Evolutionary conservation across 2,329 filamentous ascomycete species (phyloP).

Genomic region (Aspergillus glaucus): DNA sequence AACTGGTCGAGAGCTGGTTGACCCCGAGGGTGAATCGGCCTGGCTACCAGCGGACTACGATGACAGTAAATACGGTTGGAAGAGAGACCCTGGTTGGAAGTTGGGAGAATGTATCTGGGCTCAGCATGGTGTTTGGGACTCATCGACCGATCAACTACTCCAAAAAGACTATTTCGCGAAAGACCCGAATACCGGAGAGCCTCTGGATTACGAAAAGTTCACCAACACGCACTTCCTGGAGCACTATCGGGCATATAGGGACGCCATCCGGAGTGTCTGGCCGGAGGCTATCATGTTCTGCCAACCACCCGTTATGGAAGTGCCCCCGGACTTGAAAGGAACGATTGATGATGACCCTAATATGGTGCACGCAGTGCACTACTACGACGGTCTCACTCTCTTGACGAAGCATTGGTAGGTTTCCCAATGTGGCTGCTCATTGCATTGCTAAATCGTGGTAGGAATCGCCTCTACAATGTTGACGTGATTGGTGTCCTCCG

Average conservation of each 20-base stretch:
- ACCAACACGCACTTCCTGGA: constrained; percentile 89
- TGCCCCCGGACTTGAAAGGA: constrained; percentile 81
- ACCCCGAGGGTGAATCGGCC: constrained; percentile 75
- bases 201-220: constrained; percentile 75
- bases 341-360: constrained; percentile 82
- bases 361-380: constrained; percentile 91
- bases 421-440: constrained; percentile 1
- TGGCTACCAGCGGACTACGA: constrained; percentile 82
- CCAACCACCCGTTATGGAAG: constrained; percentile 84
- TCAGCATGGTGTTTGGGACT: constrained; percentile 93
- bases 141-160: constrained; percentile 66
- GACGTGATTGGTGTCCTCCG: constrained; percentile 89
- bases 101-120: constrained; percentile 96
- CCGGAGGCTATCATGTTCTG: constrained; percentile 79
- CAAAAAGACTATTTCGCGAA: constrained; percentile 83
- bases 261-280: constrained; percentile 69
- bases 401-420: constrained; percentile 89
- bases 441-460: constrained; percentile 20
- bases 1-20: constrained; percentile 72
- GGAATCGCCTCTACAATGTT: constrained; percentile 91
- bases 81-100: constrained; percentile 79
- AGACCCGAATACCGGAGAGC: constrained; percentile 65
- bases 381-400: constrained; percentile 92
- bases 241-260: constrained; percentile 69
- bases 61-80: constrained; percentile 84